Percentiles rank a stretch among this genome's conserved stretches.
phyloP scores from a whole-genome alignment of 352 stramenopile species.

The Globisporangium cederbergense region DNA sequence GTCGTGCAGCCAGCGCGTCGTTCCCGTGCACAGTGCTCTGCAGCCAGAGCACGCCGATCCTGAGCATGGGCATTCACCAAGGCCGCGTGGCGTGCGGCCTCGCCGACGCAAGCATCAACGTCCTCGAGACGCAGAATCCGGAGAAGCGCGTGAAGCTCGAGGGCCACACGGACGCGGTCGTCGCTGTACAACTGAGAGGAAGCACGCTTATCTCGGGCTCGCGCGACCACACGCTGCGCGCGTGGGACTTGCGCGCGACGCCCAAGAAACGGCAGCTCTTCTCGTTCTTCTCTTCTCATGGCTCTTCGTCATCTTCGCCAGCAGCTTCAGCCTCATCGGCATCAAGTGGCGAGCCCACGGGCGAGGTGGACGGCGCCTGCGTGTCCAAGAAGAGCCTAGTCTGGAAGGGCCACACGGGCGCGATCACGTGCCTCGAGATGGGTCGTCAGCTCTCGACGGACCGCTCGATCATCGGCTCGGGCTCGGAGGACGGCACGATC shows the following conservation, averaged over 20 bases:
- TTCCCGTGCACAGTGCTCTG: conserved; percentile 15
- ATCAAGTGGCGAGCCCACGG: conserved; percentile 19
- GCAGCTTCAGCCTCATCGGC: conserved; percentile 12
- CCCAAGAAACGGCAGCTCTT: conserved; percentile 59
- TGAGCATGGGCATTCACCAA: conserved; percentile 48
- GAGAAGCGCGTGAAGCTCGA: conserved; percentile 45
- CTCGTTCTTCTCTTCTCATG: conserved; percentile 47
- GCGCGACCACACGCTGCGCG: conserved; percentile 65
- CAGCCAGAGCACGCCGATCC: conserved; percentile 33
- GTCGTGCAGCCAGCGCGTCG: conserved; percentile 12
- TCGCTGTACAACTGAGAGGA: conserved; percentile 54
- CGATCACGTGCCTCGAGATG: conserved; percentile 70
- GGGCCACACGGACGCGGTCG: conserved; percentile 53
- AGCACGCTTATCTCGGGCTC: conserved; percentile 66
- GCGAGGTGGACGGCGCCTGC: conserved; percentile 46
- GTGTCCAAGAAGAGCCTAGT: conserved; percentile 63
- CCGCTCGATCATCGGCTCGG: conserved; percentile 58
- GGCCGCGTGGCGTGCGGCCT: conserved; percentile 51
- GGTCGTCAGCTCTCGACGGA: conserved; percentile 59
- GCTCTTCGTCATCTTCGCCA: neutral
- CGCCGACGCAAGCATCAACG: conserved; percentile 33
- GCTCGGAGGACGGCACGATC: conserved; percentile 64
- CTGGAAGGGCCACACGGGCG: conserved; percentile 56
- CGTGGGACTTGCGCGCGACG: conserved; percentile 66
- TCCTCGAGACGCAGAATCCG: conserved; percentile 33